These are phyloP conservation scores for Apiospora phragmitis DNA, from an alignment of 2,329 filamentous ascomycete species.

Conservation along the genomic window DNA sequence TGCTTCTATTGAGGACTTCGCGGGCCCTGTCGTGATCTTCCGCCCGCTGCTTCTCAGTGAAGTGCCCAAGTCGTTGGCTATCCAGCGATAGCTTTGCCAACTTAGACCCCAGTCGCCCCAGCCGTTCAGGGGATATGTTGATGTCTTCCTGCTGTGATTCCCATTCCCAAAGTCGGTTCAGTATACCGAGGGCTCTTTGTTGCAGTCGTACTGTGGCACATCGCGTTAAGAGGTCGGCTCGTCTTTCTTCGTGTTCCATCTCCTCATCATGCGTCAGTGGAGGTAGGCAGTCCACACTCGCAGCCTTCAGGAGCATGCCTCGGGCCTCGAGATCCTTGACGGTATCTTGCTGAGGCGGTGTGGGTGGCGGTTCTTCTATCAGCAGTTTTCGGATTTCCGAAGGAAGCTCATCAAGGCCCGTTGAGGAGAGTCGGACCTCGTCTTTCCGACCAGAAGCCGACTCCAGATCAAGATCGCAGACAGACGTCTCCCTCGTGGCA, in stretches of 20 bases:
- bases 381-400: background rate
- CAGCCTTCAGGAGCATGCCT: background rate
- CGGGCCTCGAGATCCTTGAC: background rate
- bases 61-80: background rate
- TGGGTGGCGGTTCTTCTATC: background rate
- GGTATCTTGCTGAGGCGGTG: background rate
- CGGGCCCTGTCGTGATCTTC: background rate
- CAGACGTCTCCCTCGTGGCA: background rate
- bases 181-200: background rate
- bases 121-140: background rate
- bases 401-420: background rate
- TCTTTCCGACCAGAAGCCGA: background rate
- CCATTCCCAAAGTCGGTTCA: background rate
- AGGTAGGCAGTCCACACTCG: background rate
- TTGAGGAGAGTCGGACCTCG: too few relatives aligned
- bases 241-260: background rate
- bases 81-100: background rate
- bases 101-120: background rate
- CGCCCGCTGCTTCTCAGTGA: background rate
- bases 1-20: background rate
- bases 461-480: background rate
- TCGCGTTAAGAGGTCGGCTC: background rate
- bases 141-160: too few relatives aligned
- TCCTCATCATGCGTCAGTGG: background rate
- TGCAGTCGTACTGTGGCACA: background rate